Conservation (phyloP, 2,329 filamentous ascomycete genomes). For the Fusarium chuoi region DNA sequence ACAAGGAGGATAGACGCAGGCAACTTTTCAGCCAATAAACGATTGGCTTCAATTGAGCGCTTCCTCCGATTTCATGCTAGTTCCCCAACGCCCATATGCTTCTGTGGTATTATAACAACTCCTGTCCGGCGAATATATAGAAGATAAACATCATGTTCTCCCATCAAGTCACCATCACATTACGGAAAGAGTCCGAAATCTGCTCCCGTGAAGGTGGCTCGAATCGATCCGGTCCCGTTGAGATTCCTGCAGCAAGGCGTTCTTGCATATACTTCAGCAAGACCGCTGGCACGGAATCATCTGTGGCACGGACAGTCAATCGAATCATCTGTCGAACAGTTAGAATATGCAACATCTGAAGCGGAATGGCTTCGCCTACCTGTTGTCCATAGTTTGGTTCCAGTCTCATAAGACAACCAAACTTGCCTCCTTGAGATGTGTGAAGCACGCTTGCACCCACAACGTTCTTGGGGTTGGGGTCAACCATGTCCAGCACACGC, state of each 20-base stretch:
- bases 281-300: slow-evolving; percentile 84
- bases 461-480: slow-evolving; percentile 92
- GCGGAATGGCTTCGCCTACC: slow-evolving; percentile 66
- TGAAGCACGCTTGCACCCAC: slow-evolving; percentile 90
- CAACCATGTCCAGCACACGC: slow-evolving; percentile 85
- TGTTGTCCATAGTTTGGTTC: slow-evolving; percentile 94
- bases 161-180: slow-evolving; percentile 61
- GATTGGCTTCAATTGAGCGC: slow-evolving; percentile 35
- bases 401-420: slow-evolving; percentile 90
- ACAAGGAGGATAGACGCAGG: slow-evolving; percentile 16
- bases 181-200: slow-evolving; percentile 66
- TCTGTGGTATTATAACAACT: slow-evolving; percentile 44
- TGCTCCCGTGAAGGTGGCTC: slow-evolving; percentile 58
- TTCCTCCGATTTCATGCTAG: slow-evolving; percentile 41
- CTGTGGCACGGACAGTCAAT: slow-evolving; percentile 91
- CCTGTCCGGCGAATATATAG: slow-evolving; percentile 40
- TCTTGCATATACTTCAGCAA: slow-evolving; percentile 90
- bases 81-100: slow-evolving; percentile 49
- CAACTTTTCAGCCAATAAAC: slow-evolving; percentile 35
- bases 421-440: slow-evolving; percentile 86
- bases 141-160: slow-evolving; percentile 26
- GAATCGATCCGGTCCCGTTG: slow-evolving; percentile 53
- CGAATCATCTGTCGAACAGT: slow-evolving; percentile 81
- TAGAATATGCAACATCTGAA: slow-evolving; percentile 10
- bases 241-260: slow-evolving; percentile 69